phyloP scores from a whole-genome alignment of 805 yeast species.

The Yamadazyma scolyti region DNA sequence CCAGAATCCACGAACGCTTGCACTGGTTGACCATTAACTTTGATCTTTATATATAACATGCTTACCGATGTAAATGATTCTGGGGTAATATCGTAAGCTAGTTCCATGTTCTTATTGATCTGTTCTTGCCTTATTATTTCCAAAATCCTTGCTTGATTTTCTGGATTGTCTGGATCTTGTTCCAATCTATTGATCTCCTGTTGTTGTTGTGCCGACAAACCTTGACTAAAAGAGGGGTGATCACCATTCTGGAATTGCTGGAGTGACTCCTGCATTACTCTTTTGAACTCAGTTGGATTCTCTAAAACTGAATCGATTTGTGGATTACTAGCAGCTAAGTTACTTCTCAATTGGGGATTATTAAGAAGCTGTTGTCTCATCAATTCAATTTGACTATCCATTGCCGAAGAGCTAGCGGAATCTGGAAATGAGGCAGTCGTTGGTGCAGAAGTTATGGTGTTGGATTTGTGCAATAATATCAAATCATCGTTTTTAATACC shows the following conservation, averaged over 20 bases:
- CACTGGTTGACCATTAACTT: conserved; percentile 74
- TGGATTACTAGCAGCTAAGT: conserved; percentile 41
- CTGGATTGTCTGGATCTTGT: conserved; percentile 68
- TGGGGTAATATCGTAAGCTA: conserved; percentile 85
- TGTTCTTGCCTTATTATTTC: conserved; percentile 68
- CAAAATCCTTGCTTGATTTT: conserved; percentile 58
- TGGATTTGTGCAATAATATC: conserved; percentile 35
- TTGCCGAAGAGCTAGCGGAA: conserved; percentile 2
- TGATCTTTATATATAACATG: conserved; percentile 78
- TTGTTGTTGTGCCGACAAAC: conserved; percentile 12
- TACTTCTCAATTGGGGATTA: conserved; percentile 37
- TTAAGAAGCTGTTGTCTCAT: conserved; percentile 46
- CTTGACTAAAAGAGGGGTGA: neutral
- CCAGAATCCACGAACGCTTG: conserved; percentile 97
- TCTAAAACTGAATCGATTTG: conserved; percentile 42
- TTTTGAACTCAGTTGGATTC: conserved; percentile 47
- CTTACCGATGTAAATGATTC: conserved; percentile 80
- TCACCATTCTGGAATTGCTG: conserved; percentile 24
- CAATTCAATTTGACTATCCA: conserved; percentile 39
- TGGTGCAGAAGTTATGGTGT: conserved; percentile 11
- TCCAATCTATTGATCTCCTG: conserved; percentile 58
- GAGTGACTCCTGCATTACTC: conserved; percentile 28
- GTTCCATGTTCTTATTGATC: conserved; percentile 72
- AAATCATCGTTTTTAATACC: conserved; percentile 58
- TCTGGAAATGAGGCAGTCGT: conserved; percentile 5